Percentiles rank a stretch among this genome's conserved stretches.
phyloP scores from a whole-genome alignment of 306 rosid species.

The Vicia sativa region DNA sequence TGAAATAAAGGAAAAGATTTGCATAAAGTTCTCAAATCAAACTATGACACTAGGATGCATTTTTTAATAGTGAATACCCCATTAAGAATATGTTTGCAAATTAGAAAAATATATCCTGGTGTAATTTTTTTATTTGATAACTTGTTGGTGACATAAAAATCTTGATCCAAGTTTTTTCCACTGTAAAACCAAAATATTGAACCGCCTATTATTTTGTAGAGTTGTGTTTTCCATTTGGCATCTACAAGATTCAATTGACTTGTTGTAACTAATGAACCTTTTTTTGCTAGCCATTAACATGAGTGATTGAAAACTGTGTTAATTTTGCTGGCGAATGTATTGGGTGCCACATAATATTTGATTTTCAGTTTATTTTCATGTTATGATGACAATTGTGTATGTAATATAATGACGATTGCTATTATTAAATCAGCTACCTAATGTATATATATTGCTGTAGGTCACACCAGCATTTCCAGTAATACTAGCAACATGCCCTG shows the following conservation, averaged over 20 bases:
- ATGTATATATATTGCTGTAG: conserved; percentile 55
- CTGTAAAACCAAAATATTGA: conserved; percentile 4
- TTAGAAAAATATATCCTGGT: not conserved
- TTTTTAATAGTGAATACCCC: conserved; percentile 17
- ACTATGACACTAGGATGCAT: not conserved
- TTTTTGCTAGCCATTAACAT: not conserved
- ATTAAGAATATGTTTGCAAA: not conserved
- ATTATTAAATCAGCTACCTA: conserved; percentile 37
- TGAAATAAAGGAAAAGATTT: not conserved
- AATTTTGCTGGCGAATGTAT: conserved; percentile 15
- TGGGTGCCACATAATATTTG: conserved; percentile 29
- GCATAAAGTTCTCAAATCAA: conserved; percentile 11
- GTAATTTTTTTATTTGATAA: not conserved
- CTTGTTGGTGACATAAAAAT: not conserved
- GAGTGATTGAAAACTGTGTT: conserved; percentile 8
- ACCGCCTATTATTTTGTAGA: conserved; percentile 3
- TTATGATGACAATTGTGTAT: not conserved
- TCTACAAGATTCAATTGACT: not conserved
- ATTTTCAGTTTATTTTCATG: conserved; percentile 20
- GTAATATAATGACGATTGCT: not conserved
- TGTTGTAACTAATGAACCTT: not conserved
- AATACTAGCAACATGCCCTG: conserved; percentile 72
- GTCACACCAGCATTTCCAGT: conserved; percentile 90
- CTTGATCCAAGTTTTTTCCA: conserved; percentile 2
- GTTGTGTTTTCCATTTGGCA: not conserved